Evolutionary conservation across 148 eudicot species (phyloP), one percentile per base, ranked within the genome.

Genomic region (Amaranthus cruentus): DNA sequence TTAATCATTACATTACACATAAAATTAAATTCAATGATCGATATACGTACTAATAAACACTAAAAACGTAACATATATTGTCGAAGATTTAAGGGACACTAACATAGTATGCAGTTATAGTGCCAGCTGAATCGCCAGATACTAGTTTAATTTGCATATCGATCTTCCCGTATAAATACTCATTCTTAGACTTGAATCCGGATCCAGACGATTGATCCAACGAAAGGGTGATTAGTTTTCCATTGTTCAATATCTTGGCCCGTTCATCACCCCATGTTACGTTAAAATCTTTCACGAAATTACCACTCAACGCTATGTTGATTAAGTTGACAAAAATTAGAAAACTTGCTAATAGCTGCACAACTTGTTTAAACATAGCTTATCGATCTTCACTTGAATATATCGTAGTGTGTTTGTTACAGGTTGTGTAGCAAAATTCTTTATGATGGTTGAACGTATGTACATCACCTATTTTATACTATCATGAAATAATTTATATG

Each of bases 71-170:
- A 28, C 38, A 28, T 28, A 63, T 49, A 63, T 12, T 10, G 66
- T 8, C 13, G 15, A 63, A 11, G 9, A 62, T 42, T 44, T 12
- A 63, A 63, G 15, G 46, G 46, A 74, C 9, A 54, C 2, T 2
- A 48, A 46, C 77, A 67, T 75, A 75, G 46, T 68, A 75, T 6
- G 78, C 78, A 12, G 73, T 68, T n/a, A 76, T 67, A 9, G 57
- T 69, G 43, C 73, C 78, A 7, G 78, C 78, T 9, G 78, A 76
- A 44, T 76, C 44, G n/a, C 73, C 73, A n/a, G 78, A 65, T 4
- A 76, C 73, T 28, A 76, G 73, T 70, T 69, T 76, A 42, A 76
- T 69, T 15, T 69, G 78, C 53, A 76, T 60, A 76, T 76, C 52
- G 3, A 76, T 68, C 28, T 68, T 68, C 5, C 68, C 78, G 12